phyloP scores from a whole-genome alignment of 345 rosid species.

The Melastoma malabathricum region DNA sequence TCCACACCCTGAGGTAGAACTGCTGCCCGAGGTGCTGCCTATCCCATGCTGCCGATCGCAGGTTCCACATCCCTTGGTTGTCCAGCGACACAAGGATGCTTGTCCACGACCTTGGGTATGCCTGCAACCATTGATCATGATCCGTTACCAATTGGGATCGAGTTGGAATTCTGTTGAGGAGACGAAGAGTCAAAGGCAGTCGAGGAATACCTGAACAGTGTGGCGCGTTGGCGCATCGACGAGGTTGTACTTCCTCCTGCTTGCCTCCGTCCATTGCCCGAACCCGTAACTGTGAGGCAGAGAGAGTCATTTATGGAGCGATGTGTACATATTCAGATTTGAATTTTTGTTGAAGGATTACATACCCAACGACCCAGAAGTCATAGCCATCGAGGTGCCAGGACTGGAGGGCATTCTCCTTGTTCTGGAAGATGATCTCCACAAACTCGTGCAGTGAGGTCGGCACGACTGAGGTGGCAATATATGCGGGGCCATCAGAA shows the following conservation, averaged over 20 bases:
- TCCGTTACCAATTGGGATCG: background rate
- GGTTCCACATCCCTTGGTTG: conserved; percentile 98
- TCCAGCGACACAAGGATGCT: conserved; percentile 61
- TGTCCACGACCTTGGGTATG: conserved; percentile 82
- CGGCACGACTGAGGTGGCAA: conserved; percentile 57
- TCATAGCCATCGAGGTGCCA: conserved; percentile 98
- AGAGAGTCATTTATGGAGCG: too few species aligned
- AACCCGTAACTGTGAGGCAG: conserved; percentile 39
- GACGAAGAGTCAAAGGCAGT: too few species aligned
- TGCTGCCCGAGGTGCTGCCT: conserved; percentile 84
- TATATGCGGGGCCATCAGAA: conserved; percentile 28
- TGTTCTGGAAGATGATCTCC: conserved; percentile 73
- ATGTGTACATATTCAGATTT: too few species aligned
- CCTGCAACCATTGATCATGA: conserved; percentile 25
- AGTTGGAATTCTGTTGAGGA: background rate
- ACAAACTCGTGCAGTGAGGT: conserved; percentile 46
- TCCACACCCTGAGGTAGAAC: conserved; percentile 72
- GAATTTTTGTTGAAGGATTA: conserved; percentile 4
- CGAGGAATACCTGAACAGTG: conserved; percentile 55
- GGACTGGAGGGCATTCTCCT: conserved; percentile 50
- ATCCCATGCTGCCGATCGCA: conserved; percentile 85
- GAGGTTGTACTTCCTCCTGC: conserved; percentile 52
- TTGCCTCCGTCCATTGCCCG: conserved; percentile 55
- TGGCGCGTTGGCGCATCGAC: conserved; percentile 67
- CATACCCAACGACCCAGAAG: conserved; percentile 89